Evolutionary conservation across 129 eudicot genomes (phyloP).

Genomic region (Oenanthe sinensis): DNA sequence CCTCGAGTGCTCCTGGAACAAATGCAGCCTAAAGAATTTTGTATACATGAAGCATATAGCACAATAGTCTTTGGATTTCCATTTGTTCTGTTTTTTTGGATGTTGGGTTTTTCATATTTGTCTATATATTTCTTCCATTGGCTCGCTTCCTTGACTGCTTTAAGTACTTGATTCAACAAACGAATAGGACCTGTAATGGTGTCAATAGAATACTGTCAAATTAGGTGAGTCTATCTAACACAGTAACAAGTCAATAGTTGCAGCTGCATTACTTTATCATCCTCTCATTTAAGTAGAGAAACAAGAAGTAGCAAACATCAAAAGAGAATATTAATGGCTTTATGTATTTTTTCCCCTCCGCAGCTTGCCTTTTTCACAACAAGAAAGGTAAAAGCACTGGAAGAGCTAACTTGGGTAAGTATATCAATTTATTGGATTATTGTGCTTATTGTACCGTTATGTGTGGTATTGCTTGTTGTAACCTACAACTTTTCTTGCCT

Average conservation of each 20-base stretch:
- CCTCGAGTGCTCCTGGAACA: too few relatives aligned
- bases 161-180: neutral
- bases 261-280: neutral
- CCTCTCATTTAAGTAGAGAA: neutral
- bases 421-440: neutral
- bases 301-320: neutral
- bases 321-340: neutral
- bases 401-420: constrained; percentile 96
- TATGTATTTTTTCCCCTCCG: constrained; percentile 21
- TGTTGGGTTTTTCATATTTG: neutral
- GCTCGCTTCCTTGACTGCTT: neutral
- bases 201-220: neutral
- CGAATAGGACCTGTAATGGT: neutral
- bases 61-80: too few relatives aligned
- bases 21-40: too few relatives aligned
- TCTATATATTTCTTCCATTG: neutral
- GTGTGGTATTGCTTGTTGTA: neutral
- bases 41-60: too few relatives aligned
- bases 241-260: neutral
- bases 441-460: neutral
- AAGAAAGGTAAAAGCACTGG: constrained; percentile 76
- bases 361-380: constrained; percentile 93
- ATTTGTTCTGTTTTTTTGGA: neutral
- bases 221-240: neutral
- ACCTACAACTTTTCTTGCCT: neutral